Evolutionary conservation across 164 flowering plant genomes (phyloP), one percentile per base, ranked within the genome.

Genomic region (Berberis thunbergii): DNA sequence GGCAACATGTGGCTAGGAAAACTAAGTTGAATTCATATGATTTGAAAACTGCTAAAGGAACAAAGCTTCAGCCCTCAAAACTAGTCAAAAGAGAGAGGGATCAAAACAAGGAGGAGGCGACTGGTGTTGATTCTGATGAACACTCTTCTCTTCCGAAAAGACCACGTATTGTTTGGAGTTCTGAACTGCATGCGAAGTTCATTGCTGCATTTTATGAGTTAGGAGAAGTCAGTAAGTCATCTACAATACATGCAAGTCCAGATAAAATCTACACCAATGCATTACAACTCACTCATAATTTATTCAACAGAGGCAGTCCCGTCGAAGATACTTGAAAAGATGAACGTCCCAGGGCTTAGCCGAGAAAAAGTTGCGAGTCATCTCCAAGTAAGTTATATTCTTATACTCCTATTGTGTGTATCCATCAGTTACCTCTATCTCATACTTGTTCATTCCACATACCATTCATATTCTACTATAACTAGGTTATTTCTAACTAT

Each of bases 1-100:
- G 83, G 83, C 77, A 75, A 60, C 83, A 80, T 61, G 83, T 80
- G 45, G 43, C 72, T 26, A 69, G 81, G 63, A 77, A 77, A 66
- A 62, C 7, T 8, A 60, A 65, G 10, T 39, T 48, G 50, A 54
- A 52, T 43, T 43, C 55, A 39, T 49, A 54, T 9, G 65, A 59
- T 46, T 61, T 59, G 6, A 55, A 56, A 52, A 45, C 50, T 41
- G 42, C 6, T 41, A 68, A 54, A 43, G 65, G 43, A 42, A 54
- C 40, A 39, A 8, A 6, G 2, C 60, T 26, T 55, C 38, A 6
- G 9, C 45, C 3, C 7, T 38, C 44, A 7, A 62, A 43, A 43
- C 8, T 6, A 13, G 57, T 6, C 6, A 69, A 60, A 26, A 67
- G 66, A 54, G 52, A 41, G 13, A 67, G 48, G 9, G 64, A 63